Base-by-base conservation (phyloP, 2,329 filamentous ascomycete species). In the Mycocentrospora acerina region DNA sequence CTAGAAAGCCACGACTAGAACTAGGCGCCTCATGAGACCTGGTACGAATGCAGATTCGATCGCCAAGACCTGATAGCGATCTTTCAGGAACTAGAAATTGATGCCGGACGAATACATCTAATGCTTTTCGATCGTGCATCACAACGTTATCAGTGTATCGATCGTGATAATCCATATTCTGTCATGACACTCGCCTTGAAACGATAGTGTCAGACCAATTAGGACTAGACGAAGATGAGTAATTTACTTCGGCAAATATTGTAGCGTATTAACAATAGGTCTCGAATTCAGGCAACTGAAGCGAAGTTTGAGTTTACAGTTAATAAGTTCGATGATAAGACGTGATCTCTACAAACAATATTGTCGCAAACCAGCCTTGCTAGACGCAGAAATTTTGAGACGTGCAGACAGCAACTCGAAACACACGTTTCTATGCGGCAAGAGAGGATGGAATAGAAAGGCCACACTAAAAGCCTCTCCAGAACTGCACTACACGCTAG, bases 251-350 rank as follows among this genome's bases (percentile, higher is more conserved):
- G n/a, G 5, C 12, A n/a, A 1, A n/a, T 19, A 26, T 34, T 42
- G 13, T n/a, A n/a, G n/a, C n/a, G n/a, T n/a, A n/a, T n/a, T n/a
- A n/a, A n/a, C n/a, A n/a, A n/a, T n/a, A n/a, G n/a, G n/a, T n/a
- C n/a, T n/a, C n/a, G n/a, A n/a, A n/a, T n/a, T n/a, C 13, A 56
- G 53, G 33, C 37, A 12, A 57, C 55, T 13, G 42, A 46, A 12
- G 53, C 24, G 4, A 41, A 29, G 22, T 56, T 53, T 13, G 8
- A 29, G 1, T 58, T 58, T 24, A 26, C 37, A 0, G 16, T 55
- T 22, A 58, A 58, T 29, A 28, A 37, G 4, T 11, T 18, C 4
- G 47, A 38, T 3, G 55, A 49, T n/a, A 37, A 37, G 39, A 24
- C 12, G 37, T 18, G 9, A 26, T 12, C n/a, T 25, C 19, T 9